These are phyloP conservation scores for Zoysia matrella DNA, from an alignment of 202 grass and related monocot species.

Conservation along the genomic window DNA sequence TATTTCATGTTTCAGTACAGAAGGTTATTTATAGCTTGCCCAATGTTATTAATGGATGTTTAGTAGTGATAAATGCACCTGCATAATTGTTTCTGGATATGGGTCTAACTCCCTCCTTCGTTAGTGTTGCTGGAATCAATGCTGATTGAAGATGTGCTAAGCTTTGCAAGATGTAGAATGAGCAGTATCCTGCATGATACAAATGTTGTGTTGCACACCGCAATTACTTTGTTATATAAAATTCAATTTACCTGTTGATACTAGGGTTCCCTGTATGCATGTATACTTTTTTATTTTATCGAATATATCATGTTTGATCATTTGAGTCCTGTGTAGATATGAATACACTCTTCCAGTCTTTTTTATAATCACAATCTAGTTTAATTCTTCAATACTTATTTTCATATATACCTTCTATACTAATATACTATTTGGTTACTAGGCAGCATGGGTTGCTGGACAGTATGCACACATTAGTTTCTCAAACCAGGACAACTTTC, in stretches of 20 bases:
- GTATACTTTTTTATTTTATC: too few relatives aligned
- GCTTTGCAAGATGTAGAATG: background rate
- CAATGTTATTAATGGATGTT: background rate
- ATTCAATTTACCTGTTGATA: background rate
- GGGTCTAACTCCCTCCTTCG: background rate
- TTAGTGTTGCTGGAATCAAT: background rate
- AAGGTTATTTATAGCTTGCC: conserved; percentile 1
- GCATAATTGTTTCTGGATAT: background rate
- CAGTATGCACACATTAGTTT: conserved; percentile 95
- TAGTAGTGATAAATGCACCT: background rate
- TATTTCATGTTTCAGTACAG: background rate
- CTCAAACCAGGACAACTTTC: conserved; percentile 72
- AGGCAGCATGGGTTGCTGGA: conserved; percentile 96
- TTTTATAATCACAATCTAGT: conserved; percentile 4
- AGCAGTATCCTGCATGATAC: background rate
- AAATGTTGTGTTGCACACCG: background rate
- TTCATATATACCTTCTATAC: conserved; percentile 3
- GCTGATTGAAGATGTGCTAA: background rate
- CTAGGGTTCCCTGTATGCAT: too few relatives aligned
- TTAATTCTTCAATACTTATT: conserved; percentile 15
- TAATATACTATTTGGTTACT: conserved; percentile 36
- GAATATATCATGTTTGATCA: background rate
- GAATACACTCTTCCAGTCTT: conserved; percentile 8
- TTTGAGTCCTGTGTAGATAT: conserved; percentile 8
- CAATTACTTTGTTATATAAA: background rate